phyloP scores from a whole-genome alignment of 106 monocot species.

The Phalaenopsis aphrodite region DNA sequence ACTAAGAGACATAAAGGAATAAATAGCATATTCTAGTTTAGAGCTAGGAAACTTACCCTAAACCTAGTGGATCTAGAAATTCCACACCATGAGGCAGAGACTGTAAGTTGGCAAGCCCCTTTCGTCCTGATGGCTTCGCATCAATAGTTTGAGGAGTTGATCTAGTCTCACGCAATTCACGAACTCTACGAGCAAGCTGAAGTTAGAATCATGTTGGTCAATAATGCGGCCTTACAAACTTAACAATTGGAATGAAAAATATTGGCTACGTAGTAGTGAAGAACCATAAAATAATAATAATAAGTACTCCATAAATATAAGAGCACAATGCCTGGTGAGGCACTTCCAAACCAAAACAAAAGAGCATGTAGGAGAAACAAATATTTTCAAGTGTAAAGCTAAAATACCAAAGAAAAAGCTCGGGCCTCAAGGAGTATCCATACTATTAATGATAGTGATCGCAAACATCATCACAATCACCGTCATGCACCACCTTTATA shows the following conservation, averaged over 20 bases:
- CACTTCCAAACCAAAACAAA: background rate
- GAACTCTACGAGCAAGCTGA: slow-evolving; percentile 91
- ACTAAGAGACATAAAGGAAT: background rate
- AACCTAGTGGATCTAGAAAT: slow-evolving; percentile 91
- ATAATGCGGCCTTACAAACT: background rate
- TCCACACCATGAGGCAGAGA: slow-evolving; percentile 92
- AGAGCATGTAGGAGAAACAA: background rate
- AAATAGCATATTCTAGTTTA: background rate
- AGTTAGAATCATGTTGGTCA: slow-evolving; percentile 12
- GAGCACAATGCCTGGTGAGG: background rate
- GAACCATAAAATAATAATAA: background rate
- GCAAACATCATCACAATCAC: too few relatives aligned
- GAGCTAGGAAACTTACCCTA: slow-evolving; percentile 50
- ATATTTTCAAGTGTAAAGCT: too few relatives aligned
- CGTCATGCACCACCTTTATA: too few relatives aligned
- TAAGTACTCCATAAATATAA: background rate
- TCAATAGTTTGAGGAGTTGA: slow-evolving; percentile 58
- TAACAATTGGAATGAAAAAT: background rate
- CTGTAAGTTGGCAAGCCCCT: slow-evolving; percentile 63
- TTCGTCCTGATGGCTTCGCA: slow-evolving; percentile 46
- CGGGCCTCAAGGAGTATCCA: too few relatives aligned
- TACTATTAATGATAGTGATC: too few relatives aligned
- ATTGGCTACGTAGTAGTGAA: background rate
- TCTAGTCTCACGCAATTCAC: slow-evolving; percentile 92
- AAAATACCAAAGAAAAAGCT: too few relatives aligned